Percentiles rank a stretch among this genome's conserved stretches.
phyloP scores from a whole-genome alignment of 441 rosid genomes.

The Croton laevigatus region DNA sequence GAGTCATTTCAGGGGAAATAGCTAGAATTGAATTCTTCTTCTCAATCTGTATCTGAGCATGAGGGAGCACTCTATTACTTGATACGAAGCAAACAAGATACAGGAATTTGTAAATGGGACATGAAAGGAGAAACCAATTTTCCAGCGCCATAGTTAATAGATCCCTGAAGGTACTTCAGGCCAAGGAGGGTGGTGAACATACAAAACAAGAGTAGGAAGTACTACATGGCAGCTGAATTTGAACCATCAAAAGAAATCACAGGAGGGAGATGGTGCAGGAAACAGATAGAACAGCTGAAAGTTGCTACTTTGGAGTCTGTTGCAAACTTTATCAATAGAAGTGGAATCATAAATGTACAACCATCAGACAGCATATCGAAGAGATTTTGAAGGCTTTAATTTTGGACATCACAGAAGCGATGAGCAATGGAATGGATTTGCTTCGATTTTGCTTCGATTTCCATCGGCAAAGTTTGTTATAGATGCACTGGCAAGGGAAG shows the following conservation, averaged over 20 bases:
- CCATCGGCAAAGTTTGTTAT: slow-evolving; percentile 51
- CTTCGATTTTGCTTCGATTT: slow-evolving; percentile 48
- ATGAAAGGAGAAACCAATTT: slow-evolving; percentile 42
- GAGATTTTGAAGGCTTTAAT: slow-evolving; percentile 61
- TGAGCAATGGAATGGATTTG: slow-evolving; percentile 60
- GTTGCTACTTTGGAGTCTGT: slow-evolving; percentile 54
- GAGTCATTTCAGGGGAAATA: slow-evolving; percentile 41
- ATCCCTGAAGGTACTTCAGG: slow-evolving; percentile 41
- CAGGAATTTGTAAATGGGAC: slow-evolving; percentile 50
- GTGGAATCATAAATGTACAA: slow-evolving; percentile 25
- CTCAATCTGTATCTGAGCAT: slow-evolving; percentile 40
- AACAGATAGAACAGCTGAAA: slow-evolving; percentile 29
- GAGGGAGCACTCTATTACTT: slow-evolving; percentile 40
- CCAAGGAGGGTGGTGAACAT: slow-evolving; percentile 49
- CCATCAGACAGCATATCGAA: slow-evolving; percentile 44
- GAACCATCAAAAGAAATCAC: slow-evolving; percentile 62
- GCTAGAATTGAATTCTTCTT: slow-evolving; percentile 33
- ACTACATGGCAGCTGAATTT: slow-evolving; percentile 55
- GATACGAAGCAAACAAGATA: slow-evolving; percentile 53
- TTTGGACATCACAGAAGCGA: slow-evolving; percentile 58
- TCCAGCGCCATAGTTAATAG: slow-evolving; percentile 32
- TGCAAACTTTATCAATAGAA: slow-evolving; percentile 26
- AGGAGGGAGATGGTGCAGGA: slow-evolving; percentile 74
- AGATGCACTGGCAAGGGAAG: slow-evolving; percentile 27
- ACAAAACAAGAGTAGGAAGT: slow-evolving; percentile 54